Base-by-base conservation (phyloP, 1,284 basidiomycete species). In the Puccinia hordei region DNA sequence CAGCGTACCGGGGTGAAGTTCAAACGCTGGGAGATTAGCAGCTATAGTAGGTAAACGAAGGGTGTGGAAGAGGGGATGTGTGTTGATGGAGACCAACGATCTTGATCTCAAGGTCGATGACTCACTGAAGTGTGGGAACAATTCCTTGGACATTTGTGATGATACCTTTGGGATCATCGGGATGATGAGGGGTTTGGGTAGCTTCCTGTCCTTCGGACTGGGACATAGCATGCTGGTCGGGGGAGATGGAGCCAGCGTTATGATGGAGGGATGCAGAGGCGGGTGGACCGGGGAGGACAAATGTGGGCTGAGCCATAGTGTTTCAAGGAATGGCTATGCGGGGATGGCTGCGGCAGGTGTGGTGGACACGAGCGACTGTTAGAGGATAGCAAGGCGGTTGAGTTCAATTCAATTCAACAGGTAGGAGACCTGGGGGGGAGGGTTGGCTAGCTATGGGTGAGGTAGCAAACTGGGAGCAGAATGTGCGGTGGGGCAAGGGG, bases 111-210 rank as follows among this genome's bases (percentile, higher is more conserved):
- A 15, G 46, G 38, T 22, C 22, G 65, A n/a, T 82, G 82, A 86
- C 86, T 84, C 83, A 86, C 85, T 86, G 86, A 78, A 86, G 83
- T 61, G 85, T 86, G 17, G 86, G 86, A 38, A 86, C 85, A 68
- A 86, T 86, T 73, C 86, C 86, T 80, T 86, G 85, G 78, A 85
- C 83, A 69, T 82, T 84, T 79, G 83, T 84, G 35, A 85, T 80
- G 35, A 80, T 81, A n/a, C 63, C 71, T 44, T 76, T 81, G 66
- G 71, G 72, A 55, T 82, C 81, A 73, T 82, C 66, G 74, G 82
- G 68, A 63, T 76, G 71, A 55, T 81, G 53, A 57, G 66, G 27
- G 41, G 69, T 27, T 68, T 80, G 49, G 80, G 80, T 35, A 65
- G 82, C 24, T 73, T 82, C 82, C 38, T 71, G 41, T 73, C 22